Evolutionary conservation across 225 moss, liverwort and hornwort genomes (phyloP).

Genomic region (Pleurozium schreberi): DNA sequence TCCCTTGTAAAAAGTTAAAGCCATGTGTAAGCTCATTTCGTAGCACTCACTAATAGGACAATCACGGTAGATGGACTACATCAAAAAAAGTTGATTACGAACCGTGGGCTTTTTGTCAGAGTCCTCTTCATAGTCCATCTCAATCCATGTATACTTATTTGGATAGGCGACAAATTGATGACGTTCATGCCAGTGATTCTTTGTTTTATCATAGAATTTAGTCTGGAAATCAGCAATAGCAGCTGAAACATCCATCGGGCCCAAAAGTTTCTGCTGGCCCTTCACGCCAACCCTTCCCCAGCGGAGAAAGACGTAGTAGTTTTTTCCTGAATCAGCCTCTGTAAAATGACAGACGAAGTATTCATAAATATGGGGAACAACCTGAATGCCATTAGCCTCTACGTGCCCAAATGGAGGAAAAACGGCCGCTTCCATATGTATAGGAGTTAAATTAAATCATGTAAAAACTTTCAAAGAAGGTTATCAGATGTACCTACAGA

Average conservation of each 20-base stretch:
- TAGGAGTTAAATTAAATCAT: not conserved
- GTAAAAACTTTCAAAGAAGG: not conserved
- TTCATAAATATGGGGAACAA: not conserved
- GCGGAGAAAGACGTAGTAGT: conserved; percentile 44
- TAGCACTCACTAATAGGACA: too few species aligned
- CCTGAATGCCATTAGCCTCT: not conserved
- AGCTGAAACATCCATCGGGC: not conserved
- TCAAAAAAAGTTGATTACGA: not conserved
- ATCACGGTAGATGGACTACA: not conserved
- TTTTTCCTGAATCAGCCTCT: conserved; percentile 53
- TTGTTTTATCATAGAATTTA: conserved; percentile 58
- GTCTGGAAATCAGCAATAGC: conserved; percentile 12
- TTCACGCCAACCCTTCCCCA: conserved; percentile 95
- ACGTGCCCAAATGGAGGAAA: not conserved
- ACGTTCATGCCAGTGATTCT: conserved; percentile 43
- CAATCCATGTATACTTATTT: conserved; percentile 90
- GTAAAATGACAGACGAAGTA: not conserved
- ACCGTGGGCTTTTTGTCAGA: conserved; percentile 11
- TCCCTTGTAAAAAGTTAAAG: not conserved
- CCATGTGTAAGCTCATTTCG: too few species aligned
- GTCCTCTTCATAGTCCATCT: conserved; percentile 82
- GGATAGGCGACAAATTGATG: conserved; percentile 38
- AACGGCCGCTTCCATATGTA: not conserved
- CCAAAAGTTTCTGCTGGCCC: conserved; percentile 56
- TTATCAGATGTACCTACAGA: not conserved